Conservation (phyloP, 129 eudicot species). For the Tanacetum coccineum region DNA sequence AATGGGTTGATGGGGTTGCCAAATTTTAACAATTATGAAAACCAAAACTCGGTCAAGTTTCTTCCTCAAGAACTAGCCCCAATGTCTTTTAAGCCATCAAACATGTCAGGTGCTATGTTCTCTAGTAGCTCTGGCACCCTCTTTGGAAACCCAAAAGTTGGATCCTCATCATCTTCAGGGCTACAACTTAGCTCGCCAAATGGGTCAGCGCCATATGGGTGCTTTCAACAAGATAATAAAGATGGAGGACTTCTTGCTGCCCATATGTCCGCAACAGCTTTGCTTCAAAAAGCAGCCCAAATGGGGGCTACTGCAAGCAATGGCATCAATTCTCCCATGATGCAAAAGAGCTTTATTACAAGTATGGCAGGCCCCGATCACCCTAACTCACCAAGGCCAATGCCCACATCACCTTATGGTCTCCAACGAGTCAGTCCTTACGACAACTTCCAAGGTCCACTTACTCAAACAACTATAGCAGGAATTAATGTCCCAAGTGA, state of each 20-base stretch:
- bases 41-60: conserved; percentile 33
- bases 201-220: conserved; percentile 29
- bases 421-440: conserved; percentile 16
- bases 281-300: conserved; percentile 76
- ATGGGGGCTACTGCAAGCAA: conserved; percentile 50
- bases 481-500: conserved; percentile 22
- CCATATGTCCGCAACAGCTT: conserved; percentile 82
- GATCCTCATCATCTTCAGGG: conserved; percentile 58
- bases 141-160: conserved; percentile 47
- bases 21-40: conserved; percentile 46
- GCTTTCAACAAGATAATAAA: conserved; percentile 41
- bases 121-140: conserved; percentile 53
- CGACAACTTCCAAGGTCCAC: conserved; percentile 38
- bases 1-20: conserved; percentile 49
- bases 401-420: conserved; percentile 24
- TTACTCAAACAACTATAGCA: conserved; percentile 31
- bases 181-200: conserved; percentile 72
- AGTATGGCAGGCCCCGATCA: conserved; percentile 59
- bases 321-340: conserved; percentile 71
- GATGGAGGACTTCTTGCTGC: conserved; percentile 36
- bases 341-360: conserved; percentile 63
- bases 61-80: conserved; percentile 53
- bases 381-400: conserved; percentile 23
- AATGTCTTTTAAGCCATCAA: conserved; percentile 59
- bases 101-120: conserved; percentile 63